Base-by-base conservation (phyloP, 2,329 filamentous ascomycete genomes). In the Drechslerella coelobrocha region DNA sequence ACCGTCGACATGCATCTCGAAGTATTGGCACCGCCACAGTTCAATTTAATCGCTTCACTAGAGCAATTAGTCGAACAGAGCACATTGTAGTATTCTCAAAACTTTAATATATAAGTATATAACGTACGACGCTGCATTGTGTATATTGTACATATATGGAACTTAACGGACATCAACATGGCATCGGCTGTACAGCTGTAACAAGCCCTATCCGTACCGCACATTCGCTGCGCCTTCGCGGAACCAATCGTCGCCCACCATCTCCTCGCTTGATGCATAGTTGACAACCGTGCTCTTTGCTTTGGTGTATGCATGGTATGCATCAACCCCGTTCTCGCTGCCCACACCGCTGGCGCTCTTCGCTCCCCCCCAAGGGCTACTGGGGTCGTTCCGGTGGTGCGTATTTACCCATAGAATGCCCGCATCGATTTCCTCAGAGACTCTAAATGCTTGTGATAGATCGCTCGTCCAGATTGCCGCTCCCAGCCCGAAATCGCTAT, bases 341-440 rank as follows among this genome's bases (percentile, higher is more conserved):
- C 88, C 88, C 0, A 90, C 83, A 0, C 88, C 88, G 73, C 85
- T 87, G 0, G 84, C 82, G 34, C 80, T 81, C 74, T 86, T 86
- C 27, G 84, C 80, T 1, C 88, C 86, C 24, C 88, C 88, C 88
- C 88, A 88, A 0, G 88, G 86, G 66, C 86, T 87, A 73, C 86
- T 87, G 0, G 88, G 88, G 73, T 90, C 88, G 74, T 90, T 90
- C 31, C 88, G 82, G 76, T 90, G 88, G 77, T 90, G 88, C 0
- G 79, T 82, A 72, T 82, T 84, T 14, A 79, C 77, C 80, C 76
- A 82, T 27, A 80, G 78, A 27, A 83, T 83, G 0, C 81, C 82
- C 1, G 82, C 80, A 14, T 84, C 81, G 12, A 84, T 82, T 14
- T 75, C 76, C 2, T 79, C 80, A 0, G 81, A 80, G 0, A 83